Evolutionary conservation across 768 basidiomycete genomes (phyloP).

Genomic region (Favolaschia claudopus): DNA sequence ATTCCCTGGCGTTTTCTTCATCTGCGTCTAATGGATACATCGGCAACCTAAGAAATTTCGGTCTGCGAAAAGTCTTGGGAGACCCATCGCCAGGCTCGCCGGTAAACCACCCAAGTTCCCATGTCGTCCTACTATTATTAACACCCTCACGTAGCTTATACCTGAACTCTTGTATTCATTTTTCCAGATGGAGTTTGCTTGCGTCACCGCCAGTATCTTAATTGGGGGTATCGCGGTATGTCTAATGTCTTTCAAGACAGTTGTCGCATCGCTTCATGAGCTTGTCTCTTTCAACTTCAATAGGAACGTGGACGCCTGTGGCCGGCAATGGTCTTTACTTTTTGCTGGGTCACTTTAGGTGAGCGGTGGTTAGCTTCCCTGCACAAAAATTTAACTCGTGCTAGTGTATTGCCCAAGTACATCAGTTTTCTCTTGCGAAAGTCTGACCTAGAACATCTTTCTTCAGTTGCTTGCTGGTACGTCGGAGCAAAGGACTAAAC

Average conservation of each 20-base stretch:
- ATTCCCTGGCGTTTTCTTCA: slow-evolving; percentile 84
- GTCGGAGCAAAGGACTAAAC: background rate
- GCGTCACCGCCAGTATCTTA: slow-evolving; percentile 79
- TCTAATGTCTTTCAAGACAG: too few relatives aligned
- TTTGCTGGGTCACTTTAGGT: slow-evolving; percentile 80
- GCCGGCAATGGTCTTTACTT: slow-evolving; percentile 82
- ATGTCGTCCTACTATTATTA: background rate
- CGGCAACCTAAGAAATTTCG: slow-evolving; percentile 83
- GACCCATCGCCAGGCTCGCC: slow-evolving; percentile 81
- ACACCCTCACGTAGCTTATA: slow-evolving; percentile 53
- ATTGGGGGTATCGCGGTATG: slow-evolving; percentile 82
- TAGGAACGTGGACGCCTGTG: slow-evolving; percentile 73
- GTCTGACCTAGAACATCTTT: background rate
- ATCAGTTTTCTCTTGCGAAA: background rate
- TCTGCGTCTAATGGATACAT: slow-evolving; percentile 79
- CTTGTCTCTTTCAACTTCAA: too few relatives aligned
- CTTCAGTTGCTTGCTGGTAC: slow-evolving; percentile 69
- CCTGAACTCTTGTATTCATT: slow-evolving; percentile 86
- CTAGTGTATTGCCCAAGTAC: slow-evolving; percentile 74
- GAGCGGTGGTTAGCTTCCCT: background rate
- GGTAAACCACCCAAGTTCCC: slow-evolving; percentile 11
- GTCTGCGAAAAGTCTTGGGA: slow-evolving; percentile 73
- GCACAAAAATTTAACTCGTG: background rate
- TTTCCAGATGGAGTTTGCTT: slow-evolving; percentile 89
- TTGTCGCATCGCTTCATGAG: too few relatives aligned